Evolutionary conservation across 768 basidiomycete species (phyloP), one percentile per base, ranked within the genome.

Genomic region (Gymnopilus dilepis): DNA sequence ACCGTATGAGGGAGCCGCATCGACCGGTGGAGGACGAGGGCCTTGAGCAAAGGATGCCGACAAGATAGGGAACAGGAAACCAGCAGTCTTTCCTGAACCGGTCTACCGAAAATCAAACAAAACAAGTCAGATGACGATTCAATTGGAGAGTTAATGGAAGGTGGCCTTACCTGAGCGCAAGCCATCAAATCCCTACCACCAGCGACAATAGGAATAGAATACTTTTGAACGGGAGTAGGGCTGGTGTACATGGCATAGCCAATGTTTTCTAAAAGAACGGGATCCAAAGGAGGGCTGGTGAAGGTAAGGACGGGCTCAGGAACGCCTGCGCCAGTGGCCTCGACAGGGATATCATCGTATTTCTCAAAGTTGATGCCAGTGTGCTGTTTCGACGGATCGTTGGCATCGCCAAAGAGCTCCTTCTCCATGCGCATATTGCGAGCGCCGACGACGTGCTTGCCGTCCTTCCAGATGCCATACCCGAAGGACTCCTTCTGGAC

Each of bases 321-420:
- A n/a, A 99, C 97, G 69, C 91, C 92, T 62, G 89, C 88, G 68
- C 97, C 97, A 51, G 97, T 99, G 34, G 96, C 97, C 79, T 99
- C 97, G 67, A 99, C 96, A 65, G 97, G 97, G 72, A 99, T 99
- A 74, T 99, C 97, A 77, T 97, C 97, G 71, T 99, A 99, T 78
- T 97, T 97, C 81, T 99, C 97, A 73, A 99, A 99, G 81, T 99
- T 99, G 80, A 99, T 98, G 65, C 97, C 97, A 43, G 96, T 97
- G 73, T 94, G 89, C 75, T 97, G 91, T 73, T 92, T 93, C 61
- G 87, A 87, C 22, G 90, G 86, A 74, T 98, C 97, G 47, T 85
- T 80, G 40, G 84, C 83, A 65, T 97, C 95, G 57, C 97, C 97
- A 69, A 90, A 99, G 38, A 99, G 90, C 72, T 98, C 96, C 79